These are phyloP conservation scores for Oryza glaberrima DNA, from an alignment of 176 grass and related monocot species.

Conservation along the genomic window DNA sequence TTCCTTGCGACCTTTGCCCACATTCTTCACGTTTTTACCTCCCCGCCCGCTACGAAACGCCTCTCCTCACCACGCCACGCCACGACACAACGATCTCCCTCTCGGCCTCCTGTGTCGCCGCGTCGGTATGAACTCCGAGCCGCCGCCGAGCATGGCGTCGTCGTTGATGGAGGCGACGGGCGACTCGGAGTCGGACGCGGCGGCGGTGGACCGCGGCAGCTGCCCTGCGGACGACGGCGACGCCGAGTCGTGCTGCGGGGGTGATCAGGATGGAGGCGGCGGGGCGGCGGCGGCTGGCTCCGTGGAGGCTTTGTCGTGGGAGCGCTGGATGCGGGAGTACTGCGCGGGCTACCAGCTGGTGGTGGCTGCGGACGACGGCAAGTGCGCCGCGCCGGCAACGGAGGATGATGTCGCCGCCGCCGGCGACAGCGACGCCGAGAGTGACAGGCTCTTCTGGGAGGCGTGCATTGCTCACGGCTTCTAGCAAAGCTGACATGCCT, in stretches of 20 bases:
- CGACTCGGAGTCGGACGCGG: neutral
- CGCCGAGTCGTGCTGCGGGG: neutral
- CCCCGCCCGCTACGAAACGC: neutral
- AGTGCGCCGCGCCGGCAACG: neutral
- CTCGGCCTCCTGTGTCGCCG: too few species aligned
- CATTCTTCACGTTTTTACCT: neutral
- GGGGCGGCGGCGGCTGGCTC: neutral
- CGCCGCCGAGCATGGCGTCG: too few species aligned
- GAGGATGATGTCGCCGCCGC: neutral
- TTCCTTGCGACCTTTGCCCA: too few species aligned
- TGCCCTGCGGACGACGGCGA: neutral
- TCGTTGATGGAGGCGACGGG: neutral
- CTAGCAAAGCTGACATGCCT: neutral
- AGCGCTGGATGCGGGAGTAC: neutral
- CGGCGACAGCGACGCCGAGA: constrained; percentile 11
- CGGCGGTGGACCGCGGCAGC: neutral
- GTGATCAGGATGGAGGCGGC: neutral
- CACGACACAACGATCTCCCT: too few species aligned
- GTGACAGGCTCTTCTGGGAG: constrained; percentile 54
- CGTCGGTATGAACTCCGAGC: neutral
- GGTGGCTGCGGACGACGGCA: neutral
- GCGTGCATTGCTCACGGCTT: constrained; percentile 59
- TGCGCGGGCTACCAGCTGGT: neutral
- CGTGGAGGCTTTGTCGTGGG: neutral
- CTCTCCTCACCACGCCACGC: neutral